Percentiles rank a stretch among this genome's conserved stretches.
These are phyloP conservation scores for Fonsecaea monophora DNA, from an alignment of 2,329 filamentous ascomycete genomes.

Conservation along the genomic window DNA sequence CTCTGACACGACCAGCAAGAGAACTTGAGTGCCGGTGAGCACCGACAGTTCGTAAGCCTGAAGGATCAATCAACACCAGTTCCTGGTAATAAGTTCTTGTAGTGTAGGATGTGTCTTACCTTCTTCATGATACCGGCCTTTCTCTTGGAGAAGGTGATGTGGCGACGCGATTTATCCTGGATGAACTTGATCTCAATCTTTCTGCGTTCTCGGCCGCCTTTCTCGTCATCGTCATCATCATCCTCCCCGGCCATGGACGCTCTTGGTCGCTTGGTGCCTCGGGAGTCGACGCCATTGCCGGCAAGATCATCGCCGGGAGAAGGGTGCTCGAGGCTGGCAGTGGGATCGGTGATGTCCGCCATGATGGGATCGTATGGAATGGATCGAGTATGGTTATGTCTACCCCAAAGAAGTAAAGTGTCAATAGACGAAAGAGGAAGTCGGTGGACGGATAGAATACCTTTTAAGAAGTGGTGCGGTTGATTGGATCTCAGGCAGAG, in stretches of 20 bases:
- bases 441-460: slow-evolving; percentile 26
- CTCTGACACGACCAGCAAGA: slow-evolving; percentile 95
- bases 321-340: slow-evolving; percentile 73
- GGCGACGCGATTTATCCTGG: slow-evolving; percentile 97
- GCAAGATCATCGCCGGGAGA: slow-evolving; percentile 72
- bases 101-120: slow-evolving; percentile 65
- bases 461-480: slow-evolving; percentile 25
- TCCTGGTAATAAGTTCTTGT: slow-evolving; percentile 17
- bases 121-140: slow-evolving; percentile 99
- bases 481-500: not conserved
- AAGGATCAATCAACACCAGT: slow-evolving; percentile 22
- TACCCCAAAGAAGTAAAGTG: slow-evolving; percentile 39
- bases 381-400: slow-evolving; percentile 27
- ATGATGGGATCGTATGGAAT: slow-evolving; percentile 55
- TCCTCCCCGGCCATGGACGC: slow-evolving; percentile 81
- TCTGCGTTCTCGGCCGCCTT: slow-evolving; percentile 94
- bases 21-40: slow-evolving; percentile 94
- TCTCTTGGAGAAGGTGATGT: slow-evolving; percentile 99
- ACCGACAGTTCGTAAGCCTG: slow-evolving; percentile 98
- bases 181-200: slow-evolving; percentile 99
- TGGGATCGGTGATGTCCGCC: slow-evolving; percentile 80
- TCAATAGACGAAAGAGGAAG: slow-evolving; percentile 39
- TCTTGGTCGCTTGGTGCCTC: slow-evolving; percentile 88
- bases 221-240: slow-evolving; percentile 96
- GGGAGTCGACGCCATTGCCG: slow-evolving; percentile 77